Evolutionary conservation across 129 eudicot genomes (phyloP).

Genomic region (Heracleum sosnowskyi): DNA sequence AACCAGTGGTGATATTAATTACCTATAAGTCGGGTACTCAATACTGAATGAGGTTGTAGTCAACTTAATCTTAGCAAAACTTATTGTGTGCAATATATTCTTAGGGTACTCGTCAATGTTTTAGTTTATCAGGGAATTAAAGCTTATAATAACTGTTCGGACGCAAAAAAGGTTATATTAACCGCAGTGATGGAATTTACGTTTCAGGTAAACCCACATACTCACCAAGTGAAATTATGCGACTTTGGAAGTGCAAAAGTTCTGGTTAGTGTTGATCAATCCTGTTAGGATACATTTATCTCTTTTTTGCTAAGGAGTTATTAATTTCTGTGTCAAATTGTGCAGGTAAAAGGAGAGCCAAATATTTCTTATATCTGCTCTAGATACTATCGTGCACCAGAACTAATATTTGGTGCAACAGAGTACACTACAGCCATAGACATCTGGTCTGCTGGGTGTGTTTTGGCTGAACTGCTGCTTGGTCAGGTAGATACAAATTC

Average conservation of each 20-base stretch:
- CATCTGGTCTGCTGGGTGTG: conserved; percentile 41
- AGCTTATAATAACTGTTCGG: background rate
- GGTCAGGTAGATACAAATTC: conserved; percentile 19
- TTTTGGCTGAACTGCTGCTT: conserved; percentile 31
- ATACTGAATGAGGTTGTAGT: background rate
- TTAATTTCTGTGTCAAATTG: conserved; percentile 1
- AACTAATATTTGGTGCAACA: conserved; percentile 51
- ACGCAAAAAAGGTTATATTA: background rate
- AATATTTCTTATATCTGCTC: conserved; percentile 32
- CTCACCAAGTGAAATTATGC: conserved; percentile 82
- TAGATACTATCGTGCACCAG: conserved; percentile 38
- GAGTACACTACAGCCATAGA: conserved; percentile 58
- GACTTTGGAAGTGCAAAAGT: conserved; percentile 93
- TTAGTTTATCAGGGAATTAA: background rate
- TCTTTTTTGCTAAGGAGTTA: background rate
- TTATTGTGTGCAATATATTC: background rate
- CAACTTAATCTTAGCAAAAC: background rate
- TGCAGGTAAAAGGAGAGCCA: conserved; percentile 37
- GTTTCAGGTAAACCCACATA: conserved; percentile 81
- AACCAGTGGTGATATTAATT: background rate
- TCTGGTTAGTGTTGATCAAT: conserved; percentile 36
- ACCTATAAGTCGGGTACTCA: background rate
- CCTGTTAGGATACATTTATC: background rate
- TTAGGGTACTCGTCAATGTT: background rate
- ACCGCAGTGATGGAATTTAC: background rate